phyloP scores from a whole-genome alignment of 2,329 filamentous ascomycete species.

The Clonostachys rhizophaga region DNA sequence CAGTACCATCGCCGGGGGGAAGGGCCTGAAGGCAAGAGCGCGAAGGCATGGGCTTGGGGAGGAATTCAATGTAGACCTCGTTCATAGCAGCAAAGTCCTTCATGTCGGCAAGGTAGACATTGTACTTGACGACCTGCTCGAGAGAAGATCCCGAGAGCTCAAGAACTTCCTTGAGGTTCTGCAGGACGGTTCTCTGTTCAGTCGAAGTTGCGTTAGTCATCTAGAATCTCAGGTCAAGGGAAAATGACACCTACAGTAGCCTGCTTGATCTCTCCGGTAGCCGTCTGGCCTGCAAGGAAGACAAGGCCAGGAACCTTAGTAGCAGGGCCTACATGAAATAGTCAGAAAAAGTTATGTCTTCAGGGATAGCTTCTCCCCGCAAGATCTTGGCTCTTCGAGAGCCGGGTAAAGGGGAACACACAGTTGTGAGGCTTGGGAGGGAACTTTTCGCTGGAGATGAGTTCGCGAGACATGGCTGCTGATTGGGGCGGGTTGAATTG shows the following conservation, averaged over 20 bases:
- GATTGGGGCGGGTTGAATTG: constrained; percentile 1
- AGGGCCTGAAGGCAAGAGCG: constrained; percentile 32
- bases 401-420: constrained; percentile 9
- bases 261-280: constrained; percentile 40
- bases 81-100: constrained; percentile 65
- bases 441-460: constrained; percentile 40
- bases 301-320: constrained; percentile 38
- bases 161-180: constrained; percentile 64
- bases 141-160: constrained; percentile 61
- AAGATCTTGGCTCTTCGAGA: no score
- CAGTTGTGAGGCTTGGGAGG: constrained; percentile 40
- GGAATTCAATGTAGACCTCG: constrained; percentile 27
- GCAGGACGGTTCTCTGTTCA: constrained; percentile 7
- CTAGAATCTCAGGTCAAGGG: no score
- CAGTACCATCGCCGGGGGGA: constrained; percentile 28
- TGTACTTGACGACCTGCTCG: constrained; percentile 63
- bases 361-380: background rate
- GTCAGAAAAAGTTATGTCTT: background rate
- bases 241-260: constrained; percentile 27
- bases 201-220: background rate
- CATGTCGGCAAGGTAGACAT: constrained; percentile 69
- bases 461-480: constrained; percentile 33
- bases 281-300: constrained; percentile 41
- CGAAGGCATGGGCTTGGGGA: constrained; percentile 33
- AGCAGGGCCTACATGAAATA: constrained; percentile 24